Conservation (phyloP, 768 basidiomycete genomes). For the Phylloporus sp. region DNA sequence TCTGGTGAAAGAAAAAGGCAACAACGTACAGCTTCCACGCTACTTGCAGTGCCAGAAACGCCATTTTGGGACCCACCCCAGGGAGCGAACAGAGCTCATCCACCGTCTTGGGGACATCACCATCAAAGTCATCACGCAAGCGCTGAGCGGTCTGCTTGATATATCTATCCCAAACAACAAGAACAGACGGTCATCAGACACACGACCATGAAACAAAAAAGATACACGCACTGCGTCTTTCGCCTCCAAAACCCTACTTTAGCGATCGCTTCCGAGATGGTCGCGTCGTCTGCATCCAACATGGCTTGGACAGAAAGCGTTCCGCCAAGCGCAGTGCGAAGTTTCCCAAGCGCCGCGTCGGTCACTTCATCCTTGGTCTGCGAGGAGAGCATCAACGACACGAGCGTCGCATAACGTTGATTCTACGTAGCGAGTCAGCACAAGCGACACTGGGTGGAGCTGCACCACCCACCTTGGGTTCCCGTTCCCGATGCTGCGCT, state of each 20-base stretch:
- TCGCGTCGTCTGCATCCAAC: conserved; percentile 53
- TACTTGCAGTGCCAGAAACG: conserved; percentile 76
- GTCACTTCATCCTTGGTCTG: conserved; percentile 95
- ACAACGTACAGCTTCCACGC: conserved; percentile 75
- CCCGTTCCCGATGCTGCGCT: conserved; percentile 57
- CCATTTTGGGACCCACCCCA: conserved; percentile 98
- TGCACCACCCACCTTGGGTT: conserved; percentile 55
- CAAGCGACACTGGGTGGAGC: not conserved
- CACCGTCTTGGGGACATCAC: conserved; percentile 85
- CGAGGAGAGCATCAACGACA: conserved; percentile 92
- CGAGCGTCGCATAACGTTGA: conserved; percentile 75
- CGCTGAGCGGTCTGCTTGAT: conserved; percentile 68
- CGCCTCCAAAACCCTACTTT: conserved; percentile 93
- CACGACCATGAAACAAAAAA: not conserved
- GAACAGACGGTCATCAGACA: not conserved
- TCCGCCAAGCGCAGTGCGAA: conserved; percentile 72
- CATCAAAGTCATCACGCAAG: conserved; percentile 67
- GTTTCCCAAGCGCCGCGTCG: conserved; percentile 69
- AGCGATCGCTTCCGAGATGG: conserved; percentile 71
- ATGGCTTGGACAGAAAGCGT: conserved; percentile 73
- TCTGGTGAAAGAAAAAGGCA: not conserved
- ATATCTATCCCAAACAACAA: conserved; percentile 43
- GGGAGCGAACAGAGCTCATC: conserved; percentile 84
- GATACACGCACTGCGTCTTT: conserved; percentile 65
- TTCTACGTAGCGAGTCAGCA: conserved; percentile 44